These are phyloP conservation scores for Phytophthora aleatoria DNA, from an alignment of 352 stramenopile genomes.

Conservation along the genomic window DNA sequence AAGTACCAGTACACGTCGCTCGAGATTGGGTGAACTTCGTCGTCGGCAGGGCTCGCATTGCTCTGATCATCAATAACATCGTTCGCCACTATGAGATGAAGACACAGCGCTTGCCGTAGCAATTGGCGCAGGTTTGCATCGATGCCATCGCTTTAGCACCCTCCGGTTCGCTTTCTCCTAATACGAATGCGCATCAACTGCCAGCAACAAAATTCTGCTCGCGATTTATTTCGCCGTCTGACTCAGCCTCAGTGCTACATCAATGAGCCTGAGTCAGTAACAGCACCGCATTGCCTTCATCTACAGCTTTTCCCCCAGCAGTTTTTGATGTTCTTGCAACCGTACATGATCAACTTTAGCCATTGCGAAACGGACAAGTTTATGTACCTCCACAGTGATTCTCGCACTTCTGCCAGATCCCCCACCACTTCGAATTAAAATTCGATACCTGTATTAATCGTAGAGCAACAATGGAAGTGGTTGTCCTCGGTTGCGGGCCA, in stretches of 20 bases:
- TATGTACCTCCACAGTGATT: not conserved
- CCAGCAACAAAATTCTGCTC: not conserved
- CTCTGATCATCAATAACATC: too few species aligned
- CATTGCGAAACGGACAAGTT: not conserved
- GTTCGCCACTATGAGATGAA: too few species aligned
- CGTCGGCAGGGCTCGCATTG: too few species aligned
- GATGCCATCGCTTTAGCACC: too few species aligned
- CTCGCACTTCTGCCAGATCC: not conserved
- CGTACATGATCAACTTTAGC: not conserved
- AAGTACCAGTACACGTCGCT: too few species aligned
- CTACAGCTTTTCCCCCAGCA: too few species aligned
- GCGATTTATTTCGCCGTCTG: not conserved
- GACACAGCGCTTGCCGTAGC: too few species aligned
- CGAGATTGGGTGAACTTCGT: too few species aligned
- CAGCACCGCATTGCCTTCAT: not conserved
- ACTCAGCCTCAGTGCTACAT: not conserved
- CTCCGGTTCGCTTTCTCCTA: not conserved
- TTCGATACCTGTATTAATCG: too few species aligned
- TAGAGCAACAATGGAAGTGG: constrained; percentile 64
- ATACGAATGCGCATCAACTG: not conserved
- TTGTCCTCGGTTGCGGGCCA: constrained; percentile 83
- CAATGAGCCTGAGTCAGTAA: not conserved
- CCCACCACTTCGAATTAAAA: not conserved
- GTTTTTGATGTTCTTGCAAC: not conserved
- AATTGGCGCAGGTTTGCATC: too few species aligned